phyloP scores from a whole-genome alignment of 2,329 filamentous ascomycete species.

The Botrytis porri region DNA sequence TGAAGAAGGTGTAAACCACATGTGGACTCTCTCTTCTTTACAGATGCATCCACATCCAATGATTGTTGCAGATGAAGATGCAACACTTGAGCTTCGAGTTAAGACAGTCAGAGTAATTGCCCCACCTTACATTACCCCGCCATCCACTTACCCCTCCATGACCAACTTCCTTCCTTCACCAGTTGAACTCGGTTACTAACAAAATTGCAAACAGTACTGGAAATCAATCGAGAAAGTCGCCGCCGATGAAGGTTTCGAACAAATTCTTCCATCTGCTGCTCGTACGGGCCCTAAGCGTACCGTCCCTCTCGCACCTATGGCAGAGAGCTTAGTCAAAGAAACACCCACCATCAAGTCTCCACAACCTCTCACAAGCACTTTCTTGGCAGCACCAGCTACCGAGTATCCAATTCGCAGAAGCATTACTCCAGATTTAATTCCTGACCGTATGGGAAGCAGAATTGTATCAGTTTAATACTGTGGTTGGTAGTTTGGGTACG shows the following conservation, averaged over 20 bases:
- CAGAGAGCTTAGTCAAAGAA: slow-evolving; percentile 25
- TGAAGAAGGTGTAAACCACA: slow-evolving; percentile 80
- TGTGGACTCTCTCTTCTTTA: slow-evolving; percentile 82
- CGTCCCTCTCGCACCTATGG: slow-evolving; percentile 25
- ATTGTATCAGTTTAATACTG: slow-evolving; percentile 20
- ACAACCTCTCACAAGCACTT: slow-evolving; percentile 53
- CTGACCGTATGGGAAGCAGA: slow-evolving; percentile 43
- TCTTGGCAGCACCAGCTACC: slow-evolving; percentile 53
- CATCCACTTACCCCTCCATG: neutral
- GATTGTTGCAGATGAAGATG: slow-evolving; percentile 80
- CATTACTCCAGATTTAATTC: slow-evolving; percentile 58
- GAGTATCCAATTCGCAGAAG: slow-evolving; percentile 53
- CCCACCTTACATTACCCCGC: neutral
- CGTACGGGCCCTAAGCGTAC: slow-evolving; percentile 47
- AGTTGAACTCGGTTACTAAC: neutral
- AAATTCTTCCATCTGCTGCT: slow-evolving; percentile 55
- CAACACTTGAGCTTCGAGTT: slow-evolving; percentile 68
- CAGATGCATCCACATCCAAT: slow-evolving; percentile 79
- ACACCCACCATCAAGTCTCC: slow-evolving; percentile 50
- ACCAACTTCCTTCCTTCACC: neutral
- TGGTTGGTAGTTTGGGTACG: neutral
- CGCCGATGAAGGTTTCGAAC: slow-evolving; percentile 54
- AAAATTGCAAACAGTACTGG: slow-evolving; percentile 52
- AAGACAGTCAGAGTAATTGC: slow-evolving; percentile 62
- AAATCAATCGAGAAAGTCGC: slow-evolving; percentile 68